Base-by-base conservation (phyloP, 345 rosid species). In the Salix purpurea region DNA sequence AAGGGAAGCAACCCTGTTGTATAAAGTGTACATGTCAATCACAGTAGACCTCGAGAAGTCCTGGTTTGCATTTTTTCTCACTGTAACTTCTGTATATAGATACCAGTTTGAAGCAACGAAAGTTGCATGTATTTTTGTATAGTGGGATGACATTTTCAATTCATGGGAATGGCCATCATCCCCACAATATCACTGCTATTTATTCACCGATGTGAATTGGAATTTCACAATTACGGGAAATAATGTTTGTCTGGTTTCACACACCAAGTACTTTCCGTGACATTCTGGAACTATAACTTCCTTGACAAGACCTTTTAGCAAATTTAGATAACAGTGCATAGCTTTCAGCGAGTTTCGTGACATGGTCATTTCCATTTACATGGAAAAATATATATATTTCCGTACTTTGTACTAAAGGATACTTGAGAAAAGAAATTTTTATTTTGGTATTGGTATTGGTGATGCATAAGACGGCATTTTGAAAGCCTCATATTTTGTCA, bases 21-120 rank as follows among this genome's bases (percentile, higher is more conserved):
- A 48, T 68, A 56, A 68, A 14, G 40, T 74, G 83, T 79, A 64
- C 70, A 70, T 69, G 40, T 50, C 64, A 54, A 18, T 60, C 60
- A 26, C 16, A 1, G 56, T 66, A 18, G 42, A 54, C 16, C 30
- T 56, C 10, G 36, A n/a, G 7, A 50, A 15, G 13, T 40, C 6
- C 16, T 67, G 6, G 13, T 23, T 60, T 16, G 36, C 11, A 11
- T 9, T 46, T 14, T 0, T 13, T 24, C 5, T 18, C 10, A 18
- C 67, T 65, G 37, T 54, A 62, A 72, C 46, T 42, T 56, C 42
- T 78, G 79, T 73, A 73, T 21, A 77, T 74, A 77, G 32, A 16
- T 58, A 19, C 36, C 36, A 19, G 34, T 28, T 39, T 28, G 44
- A 24, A 44, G 50, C 15, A 60, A 40, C 21, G 5, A 65, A 13